Percentiles rank a stretch among this genome's conserved stretches.
Evolutionary conservation across 805 yeast genomes (phyloP).

Genomic region (Vanderwaltozyma polyspora): DNA sequence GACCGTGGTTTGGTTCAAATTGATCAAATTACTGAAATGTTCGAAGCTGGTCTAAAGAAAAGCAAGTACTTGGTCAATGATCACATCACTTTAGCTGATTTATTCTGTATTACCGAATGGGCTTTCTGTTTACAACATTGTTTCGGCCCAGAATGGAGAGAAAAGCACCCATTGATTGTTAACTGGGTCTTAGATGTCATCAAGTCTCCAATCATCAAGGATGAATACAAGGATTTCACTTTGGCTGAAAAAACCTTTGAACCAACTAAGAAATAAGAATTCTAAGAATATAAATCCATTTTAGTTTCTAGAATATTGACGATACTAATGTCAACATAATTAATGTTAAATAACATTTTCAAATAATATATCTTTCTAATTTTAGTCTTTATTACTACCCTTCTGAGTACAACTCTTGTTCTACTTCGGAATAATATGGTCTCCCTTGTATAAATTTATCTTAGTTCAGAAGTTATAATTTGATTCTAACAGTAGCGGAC

Average conservation of each 20-base stretch:
- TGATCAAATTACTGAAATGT: slow-evolving; percentile 30
- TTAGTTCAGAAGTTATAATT: too few relatives aligned
- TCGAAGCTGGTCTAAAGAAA: slow-evolving; percentile 47
- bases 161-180: slow-evolving; percentile 43
- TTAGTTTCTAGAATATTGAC: too few relatives aligned
- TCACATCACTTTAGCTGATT: slow-evolving; percentile 32
- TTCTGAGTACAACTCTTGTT: too few relatives aligned
- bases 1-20: slow-evolving; percentile 33
- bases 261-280: slow-evolving; percentile 1
- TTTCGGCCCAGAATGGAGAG: slow-evolving; percentile 55
- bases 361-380: too few relatives aligned
- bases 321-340: too few relatives aligned
- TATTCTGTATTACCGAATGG: slow-evolving; percentile 11
- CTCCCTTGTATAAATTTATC: too few relatives aligned
- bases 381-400: too few relatives aligned
- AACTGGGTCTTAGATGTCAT: slow-evolving; percentile 6
- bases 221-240: slow-evolving; percentile 2
- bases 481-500: too few relatives aligned
- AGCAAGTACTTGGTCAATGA: slow-evolving; percentile 65
- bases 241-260: slow-evolving; percentile 2
- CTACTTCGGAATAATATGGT: too few relatives aligned
- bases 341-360: too few relatives aligned
- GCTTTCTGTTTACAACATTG: slow-evolving; percentile 32
- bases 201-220: slow-evolving; percentile 5
- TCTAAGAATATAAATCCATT: not conserved